phyloP scores from a whole-genome alignment of 2,329 filamentous ascomycete genomes.

The Cephalotrichum gorgonifer region DNA sequence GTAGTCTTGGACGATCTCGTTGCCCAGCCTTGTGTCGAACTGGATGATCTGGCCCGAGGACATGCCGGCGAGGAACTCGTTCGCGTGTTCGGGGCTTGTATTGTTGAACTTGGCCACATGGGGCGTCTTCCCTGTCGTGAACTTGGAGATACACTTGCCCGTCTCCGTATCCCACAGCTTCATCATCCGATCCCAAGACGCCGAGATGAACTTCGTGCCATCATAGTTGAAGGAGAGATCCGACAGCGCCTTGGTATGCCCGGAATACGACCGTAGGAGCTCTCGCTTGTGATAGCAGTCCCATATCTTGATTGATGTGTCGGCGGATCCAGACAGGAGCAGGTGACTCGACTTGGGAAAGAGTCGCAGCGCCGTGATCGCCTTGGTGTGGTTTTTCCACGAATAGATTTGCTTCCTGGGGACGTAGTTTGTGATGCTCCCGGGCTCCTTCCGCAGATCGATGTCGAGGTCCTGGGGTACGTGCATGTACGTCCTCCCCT shows the following conservation, averaged over 20 bases:
- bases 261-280: constrained; percentile 80
- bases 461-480: constrained; percentile 83
- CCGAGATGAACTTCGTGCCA: constrained; percentile 79
- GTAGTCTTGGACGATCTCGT: constrained; percentile 88
- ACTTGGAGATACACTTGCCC: constrained; percentile 76
- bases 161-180: constrained; percentile 98
- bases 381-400: constrained; percentile 75
- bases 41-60: constrained; percentile 98
- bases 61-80: constrained; percentile 94
- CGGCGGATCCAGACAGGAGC: constrained; percentile 79
- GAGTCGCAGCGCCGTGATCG: constrained; percentile 82
- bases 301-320: constrained; percentile 86
- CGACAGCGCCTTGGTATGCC: constrained; percentile 82
- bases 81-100: constrained; percentile 61
- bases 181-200: constrained; percentile 89
- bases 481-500: constrained; percentile 96
- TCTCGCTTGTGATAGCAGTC: constrained; percentile 87
- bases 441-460: constrained; percentile 70
- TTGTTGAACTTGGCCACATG: constrained; percentile 96
- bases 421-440: constrained; percentile 78
- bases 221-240: constrained; percentile 79
- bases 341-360: constrained; percentile 83
- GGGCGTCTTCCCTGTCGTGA: constrained; percentile 88
- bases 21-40: constrained; percentile 72
- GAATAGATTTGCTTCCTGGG: constrained; percentile 90